A percentile compares a stretch with the other conserved stretches of the same genome.
Conservation (phyloP, 2,329 filamentous ascomycete species). For the Colletotrichum sojae region DNA sequence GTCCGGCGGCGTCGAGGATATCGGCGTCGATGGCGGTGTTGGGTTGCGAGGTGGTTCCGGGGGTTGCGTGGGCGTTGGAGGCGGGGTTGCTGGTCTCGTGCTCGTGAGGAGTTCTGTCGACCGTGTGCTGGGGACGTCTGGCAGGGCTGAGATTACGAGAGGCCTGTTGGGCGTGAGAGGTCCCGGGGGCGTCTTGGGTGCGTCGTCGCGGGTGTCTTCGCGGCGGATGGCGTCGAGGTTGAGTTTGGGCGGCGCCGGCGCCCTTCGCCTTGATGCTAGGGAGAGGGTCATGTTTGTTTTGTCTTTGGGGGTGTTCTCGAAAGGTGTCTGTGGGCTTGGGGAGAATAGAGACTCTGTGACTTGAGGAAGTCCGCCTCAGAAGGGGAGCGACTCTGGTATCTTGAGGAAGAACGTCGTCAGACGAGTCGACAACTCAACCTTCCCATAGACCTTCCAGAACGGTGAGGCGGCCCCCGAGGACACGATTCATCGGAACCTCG, state of each 20-base stretch:
- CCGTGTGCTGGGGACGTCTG: neutral
- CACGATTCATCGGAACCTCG: neutral
- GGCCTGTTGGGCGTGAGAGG: slow-evolving; percentile 12
- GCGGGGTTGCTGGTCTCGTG: neutral
- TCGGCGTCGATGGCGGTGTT: neutral
- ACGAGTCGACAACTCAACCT: neutral
- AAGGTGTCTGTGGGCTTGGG: too few species aligned
- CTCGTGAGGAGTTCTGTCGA: neutral
- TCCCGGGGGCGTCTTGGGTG: slow-evolving; percentile 4
- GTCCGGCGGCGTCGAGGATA: neutral
- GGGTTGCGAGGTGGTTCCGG: neutral
- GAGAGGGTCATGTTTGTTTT: neutral
- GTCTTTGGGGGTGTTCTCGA: neutral
- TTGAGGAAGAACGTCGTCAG: too few species aligned
- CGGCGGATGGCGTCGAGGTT: slow-evolving; percentile 2
- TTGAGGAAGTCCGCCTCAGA: too few species aligned
- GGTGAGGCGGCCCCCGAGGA: too few species aligned
- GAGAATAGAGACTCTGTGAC: too few species aligned
- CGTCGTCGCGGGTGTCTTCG: neutral
- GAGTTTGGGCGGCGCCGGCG: neutral
- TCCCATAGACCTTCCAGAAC: neutral
- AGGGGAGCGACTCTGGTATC: too few species aligned
- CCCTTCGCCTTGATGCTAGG: neutral
- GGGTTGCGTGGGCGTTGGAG: too few species aligned
- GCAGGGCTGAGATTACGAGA: neutral